phyloP scores from a whole-genome alignment of 345 rosid species.

The Melastoma malabathricum region DNA sequence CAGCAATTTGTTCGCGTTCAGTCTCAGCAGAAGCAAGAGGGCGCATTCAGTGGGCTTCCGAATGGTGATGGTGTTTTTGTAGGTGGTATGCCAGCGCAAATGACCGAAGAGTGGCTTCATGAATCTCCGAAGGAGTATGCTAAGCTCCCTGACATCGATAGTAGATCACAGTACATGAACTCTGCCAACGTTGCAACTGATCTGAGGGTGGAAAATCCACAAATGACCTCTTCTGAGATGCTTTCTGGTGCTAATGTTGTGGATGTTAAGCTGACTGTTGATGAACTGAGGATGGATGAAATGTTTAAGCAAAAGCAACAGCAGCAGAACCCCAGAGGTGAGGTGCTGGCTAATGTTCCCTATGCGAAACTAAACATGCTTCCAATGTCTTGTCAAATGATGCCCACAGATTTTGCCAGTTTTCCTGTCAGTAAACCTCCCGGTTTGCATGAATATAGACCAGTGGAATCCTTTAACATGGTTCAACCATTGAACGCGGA shows the following conservation, averaged over 20 bases:
- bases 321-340: slow-evolving; percentile 18
- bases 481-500: slow-evolving; percentile 20
- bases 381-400: slow-evolving; percentile 16
- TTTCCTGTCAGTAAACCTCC: slow-evolving; percentile 14
- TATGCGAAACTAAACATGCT: slow-evolving; percentile 16
- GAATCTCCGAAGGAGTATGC: slow-evolving; percentile 22
- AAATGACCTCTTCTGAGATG: slow-evolving; percentile 12
- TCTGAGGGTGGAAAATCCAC: slow-evolving; percentile 27
- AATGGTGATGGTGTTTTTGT: slow-evolving; percentile 11
- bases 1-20: slow-evolving; percentile 15
- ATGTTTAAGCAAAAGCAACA: slow-evolving; percentile 19
- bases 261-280: slow-evolving; percentile 15
- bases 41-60: slow-evolving; percentile 9
- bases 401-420: slow-evolving; percentile 3
- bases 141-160: slow-evolving; percentile 14
- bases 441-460: slow-evolving; percentile 13
- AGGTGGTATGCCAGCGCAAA: slow-evolving; percentile 15
- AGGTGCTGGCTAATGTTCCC: slow-evolving; percentile 19
- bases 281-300: slow-evolving; percentile 22
- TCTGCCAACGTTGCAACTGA: slow-evolving; percentile 3
- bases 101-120: slow-evolving; percentile 15
- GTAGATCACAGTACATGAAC: neutral
- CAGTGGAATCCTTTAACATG: slow-evolving; percentile 18
- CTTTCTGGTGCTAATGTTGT: slow-evolving; percentile 10
- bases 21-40: slow-evolving; percentile 21